Evolutionary conservation across 345 rosid genomes (phyloP).

Genomic region (Pistacia integerrima): DNA sequence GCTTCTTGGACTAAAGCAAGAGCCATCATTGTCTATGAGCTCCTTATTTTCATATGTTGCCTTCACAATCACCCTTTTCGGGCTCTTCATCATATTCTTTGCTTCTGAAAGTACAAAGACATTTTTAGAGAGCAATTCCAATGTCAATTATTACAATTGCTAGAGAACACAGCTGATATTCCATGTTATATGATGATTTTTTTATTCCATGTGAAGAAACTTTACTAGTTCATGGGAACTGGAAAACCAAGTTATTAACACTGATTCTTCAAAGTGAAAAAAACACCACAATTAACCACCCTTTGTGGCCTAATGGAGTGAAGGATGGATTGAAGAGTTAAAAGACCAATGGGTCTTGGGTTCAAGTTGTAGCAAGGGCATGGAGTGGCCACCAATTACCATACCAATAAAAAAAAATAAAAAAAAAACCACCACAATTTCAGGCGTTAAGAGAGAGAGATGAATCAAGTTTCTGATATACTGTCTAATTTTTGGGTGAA

Average conservation of each 20-base stretch:
- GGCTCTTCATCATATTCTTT: slow-evolving; percentile 60
- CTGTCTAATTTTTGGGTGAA: background rate
- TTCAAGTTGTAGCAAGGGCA: no score
- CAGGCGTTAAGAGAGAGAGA: background rate
- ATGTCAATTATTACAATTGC: background rate
- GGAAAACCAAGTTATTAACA: background rate
- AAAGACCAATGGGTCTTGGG: no score
- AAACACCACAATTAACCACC: background rate
- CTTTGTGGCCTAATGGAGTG: no score
- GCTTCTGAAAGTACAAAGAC: slow-evolving; percentile 46
- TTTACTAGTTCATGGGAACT: background rate
- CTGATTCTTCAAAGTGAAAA: background rate
- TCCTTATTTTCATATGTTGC: slow-evolving; percentile 59
- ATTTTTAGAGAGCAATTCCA: slow-evolving; percentile 7
- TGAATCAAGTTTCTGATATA: background rate
- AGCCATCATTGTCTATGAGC: slow-evolving; percentile 52
- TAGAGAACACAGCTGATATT: background rate
- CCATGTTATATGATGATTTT: background rate
- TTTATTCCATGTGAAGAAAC: background rate
- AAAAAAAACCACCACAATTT: background rate
- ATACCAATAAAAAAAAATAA: no score
- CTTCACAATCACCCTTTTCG: slow-evolving; percentile 63
- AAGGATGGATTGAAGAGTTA: no score
- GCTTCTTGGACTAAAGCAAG: slow-evolving; percentile 78
- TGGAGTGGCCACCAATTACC: no score